These are phyloP conservation scores for Scutellaria baicalensis DNA, from an alignment of 257 asterid species.

Conservation along the genomic window DNA sequence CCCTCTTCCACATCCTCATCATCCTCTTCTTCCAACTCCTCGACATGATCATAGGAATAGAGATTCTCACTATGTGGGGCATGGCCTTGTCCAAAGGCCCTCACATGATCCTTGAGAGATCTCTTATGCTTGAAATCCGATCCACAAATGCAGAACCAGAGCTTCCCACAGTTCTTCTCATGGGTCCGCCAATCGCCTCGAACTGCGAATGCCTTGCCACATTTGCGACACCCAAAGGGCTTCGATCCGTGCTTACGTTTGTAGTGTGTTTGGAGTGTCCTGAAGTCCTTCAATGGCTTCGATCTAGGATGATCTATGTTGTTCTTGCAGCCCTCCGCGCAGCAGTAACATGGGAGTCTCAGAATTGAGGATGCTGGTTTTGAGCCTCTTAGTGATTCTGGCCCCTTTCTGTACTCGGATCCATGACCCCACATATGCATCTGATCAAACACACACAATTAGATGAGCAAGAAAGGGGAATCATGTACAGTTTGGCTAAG, in stretches of 20 bases:
- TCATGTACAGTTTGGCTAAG: neutral
- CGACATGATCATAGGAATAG: conserved; percentile 19
- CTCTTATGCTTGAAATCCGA: conserved; percentile 91
- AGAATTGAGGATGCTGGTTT: conserved; percentile 57
- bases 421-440: conserved; percentile 99
- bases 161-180: conserved; percentile 80
- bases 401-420: conserved; percentile 81
- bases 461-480: neutral
- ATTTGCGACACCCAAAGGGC: conserved; percentile 64
- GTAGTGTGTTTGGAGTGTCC: conserved; percentile 90
- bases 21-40: conserved; percentile 3
- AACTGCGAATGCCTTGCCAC: conserved; percentile 74
- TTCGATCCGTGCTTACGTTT: conserved; percentile 78
- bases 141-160: conserved; percentile 87
- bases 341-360: conserved; percentile 78
- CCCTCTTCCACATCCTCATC: neutral
- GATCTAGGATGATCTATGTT: conserved; percentile 73
- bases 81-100: conserved; percentile 73
- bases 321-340: conserved; percentile 92
- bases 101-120: conserved; percentile 76
- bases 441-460: conserved; percentile 10
- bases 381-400: conserved; percentile 77
- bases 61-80: conserved; percentile 56
- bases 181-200: conserved; percentile 95
- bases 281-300: conserved; percentile 76